Base-by-base conservation (phyloP, 2,329 filamentous ascomycete genomes). In the Phoma sp. region DNA sequence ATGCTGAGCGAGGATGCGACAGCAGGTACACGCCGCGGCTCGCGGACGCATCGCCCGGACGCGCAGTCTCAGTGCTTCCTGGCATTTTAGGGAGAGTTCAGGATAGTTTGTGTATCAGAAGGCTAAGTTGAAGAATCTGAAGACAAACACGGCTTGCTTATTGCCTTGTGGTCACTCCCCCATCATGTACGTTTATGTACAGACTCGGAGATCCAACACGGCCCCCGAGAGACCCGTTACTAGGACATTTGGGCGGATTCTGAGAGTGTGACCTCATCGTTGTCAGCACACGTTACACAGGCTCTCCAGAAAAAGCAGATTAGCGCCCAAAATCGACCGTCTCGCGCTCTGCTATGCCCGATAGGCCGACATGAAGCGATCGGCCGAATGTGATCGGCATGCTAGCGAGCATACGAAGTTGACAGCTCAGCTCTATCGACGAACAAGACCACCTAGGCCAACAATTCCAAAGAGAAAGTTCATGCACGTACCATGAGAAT, bases 1-100 rank as follows among this genome's bases (percentile, higher is more conserved):
- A 63, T 1, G 61, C 62, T 6, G 61, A 60, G n/a, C 62, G 56
- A 6, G 58, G 62, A 35, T 63, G 53, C 17, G 62, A 62, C 13
- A 65, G 51, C 21, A 63, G 52, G 21, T 62, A 65, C 22, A 65
- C 52, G 2, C 62, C 61, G 4, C 43, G 50, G 12, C 49, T 32
- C 15, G 22, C 37, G 4, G 55, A 46, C 3, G 37, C 33, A 10
- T 47, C 24, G 38, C 15, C 24, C 27, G 36, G 10, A 12, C n/a
- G 22, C 6, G 39, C 43, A 1, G 49, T 43, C n/a, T 59, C 35
- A 9, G 57, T 24, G 22, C 13, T 25, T 12, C 37, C 36, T 38
- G 36, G 36, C 36, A 38, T 38, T n/a, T 38, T 37, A 6, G 22
- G 2, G 29, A 41, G 13, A 13, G 25, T 41, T 17, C 0, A 9